phyloP scores from a whole-genome alignment of 2,329 filamentous ascomycete species.

The Penicillium vulpinum region DNA sequence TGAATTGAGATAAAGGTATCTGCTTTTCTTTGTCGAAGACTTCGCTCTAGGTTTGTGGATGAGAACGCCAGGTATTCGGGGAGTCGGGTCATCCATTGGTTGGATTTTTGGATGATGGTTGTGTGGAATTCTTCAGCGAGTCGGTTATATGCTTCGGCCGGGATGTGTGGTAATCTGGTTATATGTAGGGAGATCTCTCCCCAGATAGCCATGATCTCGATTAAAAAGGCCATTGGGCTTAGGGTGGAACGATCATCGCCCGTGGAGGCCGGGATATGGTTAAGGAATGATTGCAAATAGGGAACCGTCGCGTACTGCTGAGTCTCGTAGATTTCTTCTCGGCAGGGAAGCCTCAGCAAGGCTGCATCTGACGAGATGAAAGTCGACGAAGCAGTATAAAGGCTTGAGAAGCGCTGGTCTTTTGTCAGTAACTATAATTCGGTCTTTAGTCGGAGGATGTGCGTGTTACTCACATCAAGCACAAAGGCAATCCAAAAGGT shows the following conservation, averaged over 20 bases:
- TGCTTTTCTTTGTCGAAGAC: slow-evolving; percentile 54
- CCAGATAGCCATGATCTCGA: slow-evolving; percentile 66
- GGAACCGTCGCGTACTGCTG: slow-evolving; percentile 60
- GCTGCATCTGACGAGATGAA: slow-evolving; percentile 65
- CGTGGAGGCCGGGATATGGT: slow-evolving; percentile 38
- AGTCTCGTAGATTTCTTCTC: slow-evolving; percentile 62
- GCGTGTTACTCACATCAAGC: slow-evolving; percentile 58
- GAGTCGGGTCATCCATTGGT: slow-evolving; percentile 60
- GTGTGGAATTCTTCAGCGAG: slow-evolving; percentile 55
- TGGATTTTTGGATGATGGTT: slow-evolving; percentile 53
- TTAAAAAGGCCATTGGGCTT: slow-evolving; percentile 60
- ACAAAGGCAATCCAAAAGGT: slow-evolving; percentile 73
- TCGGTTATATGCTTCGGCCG: slow-evolving; percentile 45
- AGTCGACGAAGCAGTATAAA: slow-evolving; percentile 55
- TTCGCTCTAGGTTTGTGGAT: slow-evolving; percentile 58
- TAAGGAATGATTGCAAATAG: slow-evolving; percentile 58
- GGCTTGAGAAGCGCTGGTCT: slow-evolving; percentile 58
- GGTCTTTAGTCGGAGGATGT: slow-evolving; percentile 19
- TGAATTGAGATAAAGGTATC: slow-evolving; percentile 66
- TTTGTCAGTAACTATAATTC: slow-evolving; percentile 12
- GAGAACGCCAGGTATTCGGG: slow-evolving; percentile 58
- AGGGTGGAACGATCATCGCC: slow-evolving; percentile 42
- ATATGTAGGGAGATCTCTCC: slow-evolving; percentile 63
- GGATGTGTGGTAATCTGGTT: slow-evolving; percentile 53
- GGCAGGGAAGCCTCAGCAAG: slow-evolving; percentile 65